Base-by-base conservation (phyloP, 2,329 filamentous ascomycete species). In the Lecanicillium sp. region DNA sequence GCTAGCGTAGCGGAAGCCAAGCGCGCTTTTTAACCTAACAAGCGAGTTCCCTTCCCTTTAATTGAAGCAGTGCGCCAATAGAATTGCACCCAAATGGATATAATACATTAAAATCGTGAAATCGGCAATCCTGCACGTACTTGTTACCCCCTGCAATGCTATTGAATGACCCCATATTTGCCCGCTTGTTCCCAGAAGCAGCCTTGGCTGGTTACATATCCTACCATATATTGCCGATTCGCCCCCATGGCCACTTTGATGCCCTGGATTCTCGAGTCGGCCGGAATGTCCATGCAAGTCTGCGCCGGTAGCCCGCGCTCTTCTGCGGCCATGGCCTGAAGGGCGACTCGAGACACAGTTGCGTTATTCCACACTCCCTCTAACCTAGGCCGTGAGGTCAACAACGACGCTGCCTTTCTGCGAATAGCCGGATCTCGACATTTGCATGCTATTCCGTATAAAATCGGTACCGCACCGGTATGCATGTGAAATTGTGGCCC, bases 341-440 rank as follows among this genome's bases (percentile, higher is more conserved):
- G 6, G 5, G 34, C 36, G 9, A 36, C 16, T 9, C 33, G 36
- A 7, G 37, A 14, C 11, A 39, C 33, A 28, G 38, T 33, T 9
- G 29, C 32, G 14, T 33, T 39, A 22, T 36, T 39, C 41, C 41
- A 43, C 4, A 43, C 32, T n/a, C 41, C 41, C 30, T 43, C 41
- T 16, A 35, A 37, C 4, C 36, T 19, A 4, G 19, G 33, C 12
- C 35, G 37, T n/a, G 33, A 35, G 11, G 33, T 29, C 13, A 43
- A 30, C n/a, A 43, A 17, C 17, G 13, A 33, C 3, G 38, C 22
- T 1, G 41, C 41, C 11, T 33, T 36, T 30, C n/a, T n/a, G 1
- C 41, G 41, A 6, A 43, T 25, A 3, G 32, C 36, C 19, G 29
- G 9, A 9, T 43, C 37, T 8, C 41, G 31, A 18, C 41, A 39